phyloP scores from a whole-genome alignment of 1,284 basidiomycete species.

The Coniophora puteana region DNA sequence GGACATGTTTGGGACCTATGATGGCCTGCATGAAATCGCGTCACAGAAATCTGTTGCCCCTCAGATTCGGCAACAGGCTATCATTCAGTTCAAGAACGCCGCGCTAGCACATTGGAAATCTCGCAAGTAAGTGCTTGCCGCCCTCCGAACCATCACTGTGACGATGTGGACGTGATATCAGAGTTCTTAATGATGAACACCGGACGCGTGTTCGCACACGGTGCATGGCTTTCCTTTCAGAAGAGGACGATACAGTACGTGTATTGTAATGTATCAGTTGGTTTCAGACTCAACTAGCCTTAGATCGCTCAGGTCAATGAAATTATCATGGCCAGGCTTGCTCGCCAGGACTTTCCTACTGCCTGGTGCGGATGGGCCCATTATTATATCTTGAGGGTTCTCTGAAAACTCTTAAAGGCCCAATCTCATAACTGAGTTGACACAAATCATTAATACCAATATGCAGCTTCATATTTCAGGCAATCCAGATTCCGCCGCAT shows the following conservation, averaged over 20 bases:
- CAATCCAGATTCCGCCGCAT: no score
- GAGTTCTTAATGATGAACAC: slow-evolving; percentile 64
- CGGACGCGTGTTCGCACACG: slow-evolving; percentile 54
- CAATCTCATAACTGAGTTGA: slow-evolving; percentile 54
- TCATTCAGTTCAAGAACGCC: slow-evolving; percentile 80
- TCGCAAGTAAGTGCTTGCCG: slow-evolving; percentile 49
- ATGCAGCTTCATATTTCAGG: no score
- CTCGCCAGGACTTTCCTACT: slow-evolving; percentile 66
- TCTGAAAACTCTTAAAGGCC: slow-evolving; percentile 45
- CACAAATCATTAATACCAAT: slow-evolving; percentile 46
- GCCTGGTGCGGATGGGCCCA: slow-evolving; percentile 46
- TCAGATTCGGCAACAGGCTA: slow-evolving; percentile 67
- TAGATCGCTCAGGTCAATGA: slow-evolving; percentile 76
- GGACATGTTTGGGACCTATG: slow-evolving; percentile 62
- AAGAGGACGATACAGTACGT: slow-evolving; percentile 66
- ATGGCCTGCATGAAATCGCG: slow-evolving; percentile 71
- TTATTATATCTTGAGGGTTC: slow-evolving; percentile 6
- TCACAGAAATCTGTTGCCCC: slow-evolving; percentile 52
- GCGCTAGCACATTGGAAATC: slow-evolving; percentile 67
- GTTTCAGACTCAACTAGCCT: slow-evolving; percentile 8
- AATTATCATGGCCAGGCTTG: slow-evolving; percentile 64
- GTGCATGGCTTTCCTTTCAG: slow-evolving; percentile 61
- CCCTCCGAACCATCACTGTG: slow-evolving; percentile 9
- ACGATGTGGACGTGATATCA: slow-evolving; percentile 24
- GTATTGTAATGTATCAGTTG: slow-evolving; percentile 14